A percentile compares a stretch with the other conserved stretches of the same genome.
phyloP scores from a whole-genome alignment of 1,139 yeast species.

The Taphrina wiesneri region DNA sequence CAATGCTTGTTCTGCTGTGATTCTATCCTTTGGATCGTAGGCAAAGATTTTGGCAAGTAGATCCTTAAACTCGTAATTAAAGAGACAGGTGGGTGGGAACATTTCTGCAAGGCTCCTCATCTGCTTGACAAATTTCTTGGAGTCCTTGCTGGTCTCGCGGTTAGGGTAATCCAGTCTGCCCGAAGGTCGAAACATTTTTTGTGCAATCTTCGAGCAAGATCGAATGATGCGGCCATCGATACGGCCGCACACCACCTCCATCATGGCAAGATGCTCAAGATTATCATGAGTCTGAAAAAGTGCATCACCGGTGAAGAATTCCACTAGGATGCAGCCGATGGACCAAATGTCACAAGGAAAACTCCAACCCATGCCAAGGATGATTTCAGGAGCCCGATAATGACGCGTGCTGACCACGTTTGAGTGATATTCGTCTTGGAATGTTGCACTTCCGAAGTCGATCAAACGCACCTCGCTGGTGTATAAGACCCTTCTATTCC shows the following conservation, averaged over 20 bases:
- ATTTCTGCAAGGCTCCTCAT: constrained; percentile 44
- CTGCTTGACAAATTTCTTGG: constrained; percentile 53
- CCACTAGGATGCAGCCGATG: constrained; percentile 88
- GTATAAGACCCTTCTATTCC: constrained; percentile 55
- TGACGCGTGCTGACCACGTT: constrained; percentile 87
- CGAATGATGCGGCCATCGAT: constrained; percentile 27
- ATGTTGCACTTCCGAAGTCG: constrained; percentile 95
- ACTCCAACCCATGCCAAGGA: constrained; percentile 88
- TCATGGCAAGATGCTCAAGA: constrained; percentile 89
- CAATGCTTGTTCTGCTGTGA: constrained; percentile 72
- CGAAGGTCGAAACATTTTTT: constrained; percentile 38
- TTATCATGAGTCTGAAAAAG: constrained; percentile 93
- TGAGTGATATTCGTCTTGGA: constrained; percentile 90
- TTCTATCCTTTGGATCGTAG: constrained; percentile 75
- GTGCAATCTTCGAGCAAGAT: constrained; percentile 34
- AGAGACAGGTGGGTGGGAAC: constrained; percentile 42
- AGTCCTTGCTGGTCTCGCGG: constrained; percentile 51
- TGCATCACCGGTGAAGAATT: constrained; percentile 92
- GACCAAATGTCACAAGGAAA: constrained; percentile 98
- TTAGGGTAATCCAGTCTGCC: constrained; percentile 46
- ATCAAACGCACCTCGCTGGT: constrained; percentile 85
- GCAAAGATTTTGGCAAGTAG: constrained; percentile 69
- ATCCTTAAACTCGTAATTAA: constrained; percentile 55
- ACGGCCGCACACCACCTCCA: constrained; percentile 67
- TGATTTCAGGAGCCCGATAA: constrained; percentile 96